Conservation (phyloP, 169 alveolate species). For the Plasmodium reichenowi region DNA sequence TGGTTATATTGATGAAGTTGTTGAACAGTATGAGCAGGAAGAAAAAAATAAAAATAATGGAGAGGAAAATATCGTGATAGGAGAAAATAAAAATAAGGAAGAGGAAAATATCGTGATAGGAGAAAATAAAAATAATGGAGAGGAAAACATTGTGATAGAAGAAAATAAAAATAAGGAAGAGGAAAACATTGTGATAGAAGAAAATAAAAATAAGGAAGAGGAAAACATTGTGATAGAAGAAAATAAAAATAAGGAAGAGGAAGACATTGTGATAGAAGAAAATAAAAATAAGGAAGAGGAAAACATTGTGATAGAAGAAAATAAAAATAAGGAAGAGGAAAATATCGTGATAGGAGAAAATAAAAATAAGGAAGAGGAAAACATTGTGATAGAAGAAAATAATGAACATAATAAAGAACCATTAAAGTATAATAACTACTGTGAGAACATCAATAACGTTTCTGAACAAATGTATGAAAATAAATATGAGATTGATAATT, state of each 20-base stretch:
- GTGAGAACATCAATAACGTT: too few species aligned
- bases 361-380: not conserved
- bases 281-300: not conserved
- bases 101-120: not conserved
- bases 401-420: not conserved
- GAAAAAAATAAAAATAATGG: not conserved
- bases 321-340: not conserved
- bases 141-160: not conserved
- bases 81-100: not conserved
- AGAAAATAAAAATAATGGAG: not conserved
- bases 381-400: not conserved
- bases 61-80: not conserved
- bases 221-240: not conserved
- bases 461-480: too few species aligned
- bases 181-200: not conserved
- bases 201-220: not conserved
- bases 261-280: not conserved
- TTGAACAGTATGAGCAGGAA: conserved; percentile 18
- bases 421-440: not conserved
- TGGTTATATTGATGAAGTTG: conserved; percentile 60
- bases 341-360: not conserved
- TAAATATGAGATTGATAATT: not conserved
- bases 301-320: not conserved
- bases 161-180: not conserved
- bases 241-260: not conserved